Percentiles rank a stretch among this genome's conserved stretches.
These are phyloP conservation scores for Symbiodinium natans DNA, from an alignment of 73 alveolate species.

Conservation along the genomic window DNA sequence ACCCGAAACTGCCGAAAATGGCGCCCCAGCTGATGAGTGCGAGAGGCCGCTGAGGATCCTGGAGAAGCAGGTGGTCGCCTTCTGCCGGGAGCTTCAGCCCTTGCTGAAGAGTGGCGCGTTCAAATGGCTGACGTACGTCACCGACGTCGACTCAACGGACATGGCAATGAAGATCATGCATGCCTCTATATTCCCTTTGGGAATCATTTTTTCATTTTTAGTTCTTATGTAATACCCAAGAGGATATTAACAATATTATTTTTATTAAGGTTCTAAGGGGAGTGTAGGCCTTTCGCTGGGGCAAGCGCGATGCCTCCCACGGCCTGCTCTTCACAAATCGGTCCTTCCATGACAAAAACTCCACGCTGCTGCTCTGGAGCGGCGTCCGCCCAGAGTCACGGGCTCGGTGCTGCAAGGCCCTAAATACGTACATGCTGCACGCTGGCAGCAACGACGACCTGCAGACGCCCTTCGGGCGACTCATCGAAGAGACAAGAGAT, in stretches of 20 bases:
- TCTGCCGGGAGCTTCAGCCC: not conserved
- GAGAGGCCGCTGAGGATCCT: not conserved
- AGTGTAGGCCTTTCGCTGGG: conserved; percentile 23
- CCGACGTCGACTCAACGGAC: not conserved
- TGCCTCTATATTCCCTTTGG: too few relatives aligned
- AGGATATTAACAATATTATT: too few relatives aligned
- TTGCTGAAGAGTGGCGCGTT: not conserved
- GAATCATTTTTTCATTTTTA: too few relatives aligned
- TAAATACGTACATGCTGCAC: not conserved
- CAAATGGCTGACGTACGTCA: not conserved
- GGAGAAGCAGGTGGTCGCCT: not conserved
- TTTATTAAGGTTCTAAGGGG: too few relatives aligned
- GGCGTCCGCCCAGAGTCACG: not conserved
- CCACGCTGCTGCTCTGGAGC: conserved; percentile 28
- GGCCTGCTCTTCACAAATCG: not conserved
- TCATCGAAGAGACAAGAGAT: not conserved
- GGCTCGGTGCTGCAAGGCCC: not conserved
- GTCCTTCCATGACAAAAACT: not conserved
- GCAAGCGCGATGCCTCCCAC: not conserved
- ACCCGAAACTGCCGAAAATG: too few relatives aligned
- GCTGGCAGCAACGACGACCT: not conserved
- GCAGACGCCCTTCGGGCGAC: conserved; percentile 20
- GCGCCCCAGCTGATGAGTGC: too few relatives aligned
- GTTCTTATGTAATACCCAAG: too few relatives aligned
- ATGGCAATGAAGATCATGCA: not conserved